Base-by-base conservation (phyloP, 495 filamentous ascomycete species). In the Hyaloscypha bicolor region DNA sequence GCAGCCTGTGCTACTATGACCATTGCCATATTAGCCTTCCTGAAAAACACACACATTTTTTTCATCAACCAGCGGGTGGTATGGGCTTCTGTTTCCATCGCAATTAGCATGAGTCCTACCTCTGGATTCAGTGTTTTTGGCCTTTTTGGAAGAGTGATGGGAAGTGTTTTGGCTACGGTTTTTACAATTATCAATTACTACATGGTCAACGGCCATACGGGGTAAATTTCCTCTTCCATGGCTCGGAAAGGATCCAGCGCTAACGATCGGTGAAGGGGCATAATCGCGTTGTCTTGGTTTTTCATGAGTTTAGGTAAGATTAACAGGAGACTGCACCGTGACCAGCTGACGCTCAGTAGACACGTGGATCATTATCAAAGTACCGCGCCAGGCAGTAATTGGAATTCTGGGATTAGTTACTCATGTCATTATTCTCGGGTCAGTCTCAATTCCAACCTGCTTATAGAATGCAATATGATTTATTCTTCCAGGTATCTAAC, bases 21-120 rank as follows among this genome's bases (percentile, higher is more conserved):
- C n/a, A 83, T 93, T 63, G 91, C 86, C 0, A 85, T 94, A 32
- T 74, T 92, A 5, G 86, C 83, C 2, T 91, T 83, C 72, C 79
- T 94, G 14, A 77, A 84, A 53, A 69, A 85, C 25, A 92, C 91
- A 0, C 86, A 93, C 63, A 63, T 62, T 0, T 94, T 93, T 73
- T 96, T 93, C 72, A 80, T 85, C 4, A 78, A 87, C 55, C 90
- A 96, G 70, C 82, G 92, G 14, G 77, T 94, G 3, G 85, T 94
- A 2, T 96, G 92, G 92, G 87, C 89, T 3, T 85, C 92, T 82
- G 90, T 96, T 68, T 88, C 92, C 77, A 84, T 91, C 12, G 85
- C 86, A 39, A 83, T 92, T 62, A 88, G 87, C 55, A 90, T 5
- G 81, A 80, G 78, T 1, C 79, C 81, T 0, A 88, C 86, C 4